Evolutionary conservation across 345 rosid species (phyloP).

Genomic region (Jatropha curcas): DNA sequence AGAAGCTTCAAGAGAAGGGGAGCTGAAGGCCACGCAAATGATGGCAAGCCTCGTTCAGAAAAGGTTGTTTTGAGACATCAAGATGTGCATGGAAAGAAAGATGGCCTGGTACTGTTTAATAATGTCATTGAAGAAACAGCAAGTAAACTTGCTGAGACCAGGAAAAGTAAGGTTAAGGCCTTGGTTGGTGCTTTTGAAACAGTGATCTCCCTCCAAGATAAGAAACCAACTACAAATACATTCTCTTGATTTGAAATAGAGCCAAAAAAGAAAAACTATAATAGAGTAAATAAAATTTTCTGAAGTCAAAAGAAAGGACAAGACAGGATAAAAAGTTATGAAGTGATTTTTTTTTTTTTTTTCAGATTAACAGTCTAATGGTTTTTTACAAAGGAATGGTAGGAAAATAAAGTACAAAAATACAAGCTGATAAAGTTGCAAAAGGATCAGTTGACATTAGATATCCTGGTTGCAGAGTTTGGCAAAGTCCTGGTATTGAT

Average conservation of each 20-base stretch:
- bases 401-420: conserved; percentile 19
- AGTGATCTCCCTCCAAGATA: conserved; percentile 81
- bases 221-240: conserved; percentile 34
- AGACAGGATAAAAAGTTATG: neutral
- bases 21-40: conserved; percentile 32
- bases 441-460: conserved; percentile 16
- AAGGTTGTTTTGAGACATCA: conserved; percentile 71
- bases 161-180: conserved; percentile 93
- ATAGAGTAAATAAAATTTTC: neutral
- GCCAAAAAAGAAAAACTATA: neutral
- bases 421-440: conserved; percentile 18
- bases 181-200: conserved; percentile 96
- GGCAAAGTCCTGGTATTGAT: conserved; percentile 17
- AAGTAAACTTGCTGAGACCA: conserved; percentile 72
- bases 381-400: conserved; percentile 10
- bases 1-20: conserved; percentile 49
- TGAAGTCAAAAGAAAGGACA: neutral
- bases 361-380: conserved; percentile 14
- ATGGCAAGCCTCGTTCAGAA: conserved; percentile 32
- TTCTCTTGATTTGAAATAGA: conserved; percentile 13
- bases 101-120: conserved; percentile 59
- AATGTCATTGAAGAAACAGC: conserved; percentile 95
- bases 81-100: conserved; percentile 58
- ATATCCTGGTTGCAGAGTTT: conserved; percentile 13
- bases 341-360: too few relatives aligned